These are phyloP conservation scores for Aphanoascus verrucosus DNA, from an alignment of 2,329 filamentous ascomycete genomes.

Conservation along the genomic window DNA sequence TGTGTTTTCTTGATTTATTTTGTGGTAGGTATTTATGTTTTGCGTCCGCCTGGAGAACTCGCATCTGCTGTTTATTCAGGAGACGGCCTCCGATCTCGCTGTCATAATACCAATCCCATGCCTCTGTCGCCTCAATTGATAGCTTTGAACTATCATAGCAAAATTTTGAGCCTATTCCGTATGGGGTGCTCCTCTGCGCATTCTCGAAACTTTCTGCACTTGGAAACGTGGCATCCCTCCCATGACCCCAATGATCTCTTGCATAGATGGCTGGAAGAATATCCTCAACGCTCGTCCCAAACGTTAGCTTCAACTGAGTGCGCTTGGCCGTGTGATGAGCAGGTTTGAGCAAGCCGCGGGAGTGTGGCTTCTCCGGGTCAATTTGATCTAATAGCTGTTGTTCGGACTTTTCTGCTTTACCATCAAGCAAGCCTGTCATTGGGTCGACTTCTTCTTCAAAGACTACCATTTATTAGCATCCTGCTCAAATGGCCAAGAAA, in stretches of 20 bases:
- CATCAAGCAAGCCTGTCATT: conserved; percentile 2
- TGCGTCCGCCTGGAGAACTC: conserved; percentile 28
- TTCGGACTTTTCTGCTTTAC: background rate
- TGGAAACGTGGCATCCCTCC: conserved; percentile 42
- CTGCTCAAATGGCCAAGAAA: background rate
- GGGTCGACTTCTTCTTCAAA: conserved; percentile 13
- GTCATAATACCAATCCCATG: conserved; percentile 46
- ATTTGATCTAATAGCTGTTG: conserved; percentile 11
- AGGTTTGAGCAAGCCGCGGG: conserved; percentile 29
- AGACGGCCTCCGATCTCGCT: conserved; percentile 35
- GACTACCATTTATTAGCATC: conserved; percentile 1
- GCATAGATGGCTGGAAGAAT: conserved; percentile 39
- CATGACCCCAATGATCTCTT: conserved; percentile 41
- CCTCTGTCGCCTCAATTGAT: conserved; percentile 36
- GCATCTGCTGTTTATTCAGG: conserved; percentile 31
- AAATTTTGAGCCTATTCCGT: conserved; percentile 34
- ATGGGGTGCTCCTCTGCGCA: conserved; percentile 23
- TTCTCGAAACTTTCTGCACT: conserved; percentile 31
- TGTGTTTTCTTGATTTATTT: conserved; percentile 25
- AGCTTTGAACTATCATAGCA: conserved; percentile 34
- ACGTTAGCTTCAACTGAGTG: conserved; percentile 40
- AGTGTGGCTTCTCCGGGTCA: conserved; percentile 25
- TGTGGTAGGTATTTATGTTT: conserved; percentile 36
- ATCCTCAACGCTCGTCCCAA: conserved; percentile 43
- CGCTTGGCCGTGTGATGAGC: conserved; percentile 33